A percentile compares a stretch with the other conserved stretches of the same genome.
These are phyloP conservation scores for Picochlorum sp. DNA, from an alignment of 139 green algal species.

Conservation along the genomic window DNA sequence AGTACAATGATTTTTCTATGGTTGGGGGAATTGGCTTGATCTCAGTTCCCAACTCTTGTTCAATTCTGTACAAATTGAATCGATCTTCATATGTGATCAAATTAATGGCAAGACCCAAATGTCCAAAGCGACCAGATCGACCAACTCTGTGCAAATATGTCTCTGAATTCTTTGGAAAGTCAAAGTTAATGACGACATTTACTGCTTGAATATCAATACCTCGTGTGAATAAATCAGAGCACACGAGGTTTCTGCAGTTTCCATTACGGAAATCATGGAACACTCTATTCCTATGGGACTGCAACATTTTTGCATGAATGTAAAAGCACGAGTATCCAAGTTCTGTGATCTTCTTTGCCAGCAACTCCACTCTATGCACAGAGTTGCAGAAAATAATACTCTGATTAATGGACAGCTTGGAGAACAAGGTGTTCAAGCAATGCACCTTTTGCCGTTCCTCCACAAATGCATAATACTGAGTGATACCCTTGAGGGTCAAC, in stretches of 20 bases:
- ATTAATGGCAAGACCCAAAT: conserved; percentile 97
- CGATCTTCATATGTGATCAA: conserved; percentile 98
- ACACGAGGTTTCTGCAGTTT: conserved; percentile 95
- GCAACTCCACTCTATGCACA: conserved; percentile 95
- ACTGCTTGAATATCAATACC: conserved; percentile 97
- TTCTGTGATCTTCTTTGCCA: conserved; percentile 99
- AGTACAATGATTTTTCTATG: conserved; percentile 98
- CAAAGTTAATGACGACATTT: conserved; percentile 99
- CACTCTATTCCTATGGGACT: conserved; percentile 96
- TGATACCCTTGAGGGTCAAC: conserved; percentile 96
- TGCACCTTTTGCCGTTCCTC: conserved; percentile 98
- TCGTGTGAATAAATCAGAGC: conserved; percentile 40
- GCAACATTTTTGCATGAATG: conserved; percentile 99
- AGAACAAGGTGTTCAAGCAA: conserved; percentile 91
- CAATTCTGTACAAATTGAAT: conserved; percentile 96
- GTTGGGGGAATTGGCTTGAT: conserved; percentile 96
- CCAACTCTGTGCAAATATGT: conserved; percentile 98
- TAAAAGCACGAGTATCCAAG: conserved; percentile 99
- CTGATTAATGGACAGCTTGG: conserved; percentile 63
- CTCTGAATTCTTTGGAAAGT: conserved; percentile 99
- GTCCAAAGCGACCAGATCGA: conserved; percentile 94
- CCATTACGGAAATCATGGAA: conserved; percentile 99
- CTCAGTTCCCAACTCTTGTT: conserved; percentile 98
- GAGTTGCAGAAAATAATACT: conserved; percentile 99
- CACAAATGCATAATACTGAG: conserved; percentile 97